These are phyloP conservation scores for Eurotiales sp. DNA, from an alignment of 2,329 filamentous ascomycete genomes.

Conservation along the genomic window DNA sequence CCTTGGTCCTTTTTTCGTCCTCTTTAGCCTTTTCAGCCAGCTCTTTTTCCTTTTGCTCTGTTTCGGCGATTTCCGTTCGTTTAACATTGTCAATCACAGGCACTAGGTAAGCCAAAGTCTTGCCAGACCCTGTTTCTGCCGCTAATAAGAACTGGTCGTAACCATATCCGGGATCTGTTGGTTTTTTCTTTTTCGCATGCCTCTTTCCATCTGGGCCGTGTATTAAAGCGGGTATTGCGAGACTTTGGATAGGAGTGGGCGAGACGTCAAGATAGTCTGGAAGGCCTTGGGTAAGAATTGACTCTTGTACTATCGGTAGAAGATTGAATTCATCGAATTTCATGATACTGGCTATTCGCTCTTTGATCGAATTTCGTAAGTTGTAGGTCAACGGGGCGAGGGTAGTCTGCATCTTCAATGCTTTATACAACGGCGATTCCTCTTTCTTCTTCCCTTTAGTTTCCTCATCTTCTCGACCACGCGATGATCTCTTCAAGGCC, in stretches of 20 bases:
- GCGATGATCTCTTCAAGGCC: conserved; percentile 35
- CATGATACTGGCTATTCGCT: conserved; percentile 61
- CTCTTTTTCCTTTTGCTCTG: conserved; percentile 52
- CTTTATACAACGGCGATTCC: conserved; percentile 62
- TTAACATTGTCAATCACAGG: conserved; percentile 85
- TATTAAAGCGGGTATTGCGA: conserved; percentile 82
- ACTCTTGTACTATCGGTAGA: conserved; percentile 65
- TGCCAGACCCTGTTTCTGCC: conserved; percentile 94
- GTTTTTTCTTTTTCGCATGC: conserved; percentile 23
- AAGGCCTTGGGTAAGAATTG: conserved; percentile 69
- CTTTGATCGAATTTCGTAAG: conserved; percentile 60
- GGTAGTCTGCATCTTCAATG: conserved; percentile 88
- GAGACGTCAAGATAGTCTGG: conserved; percentile 68
- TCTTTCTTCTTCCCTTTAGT: conserved; percentile 46
- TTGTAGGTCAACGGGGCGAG: conserved; percentile 74
- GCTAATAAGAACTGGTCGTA: conserved; percentile 74
- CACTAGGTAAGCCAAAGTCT: conserved; percentile 88
- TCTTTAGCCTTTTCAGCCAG: conserved; percentile 58
- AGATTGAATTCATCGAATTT: conserved; percentile 79
- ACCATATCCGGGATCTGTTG: conserved; percentile 40
- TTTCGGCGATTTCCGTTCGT: conserved; percentile 62
- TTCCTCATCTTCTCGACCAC: conserved; percentile 36
- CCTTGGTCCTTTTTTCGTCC: conserved; percentile 45
- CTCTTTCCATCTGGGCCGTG: conserved; percentile 44
- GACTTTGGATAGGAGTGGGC: conserved; percentile 83